These are phyloP conservation scores for Penicillium canescens DNA, from an alignment of 495 filamentous ascomycete genomes.

Conservation along the genomic window DNA sequence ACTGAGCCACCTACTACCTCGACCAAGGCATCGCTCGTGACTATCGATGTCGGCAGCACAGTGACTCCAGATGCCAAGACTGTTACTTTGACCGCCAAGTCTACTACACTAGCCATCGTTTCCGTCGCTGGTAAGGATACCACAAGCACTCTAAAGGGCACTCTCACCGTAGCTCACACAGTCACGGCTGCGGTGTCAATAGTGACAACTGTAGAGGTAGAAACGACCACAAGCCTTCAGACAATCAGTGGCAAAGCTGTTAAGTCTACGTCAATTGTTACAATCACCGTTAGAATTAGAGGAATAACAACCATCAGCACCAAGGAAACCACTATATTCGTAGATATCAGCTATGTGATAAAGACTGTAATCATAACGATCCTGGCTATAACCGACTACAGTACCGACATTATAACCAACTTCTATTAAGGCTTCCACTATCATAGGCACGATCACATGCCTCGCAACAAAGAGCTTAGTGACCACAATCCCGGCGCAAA, in stretches of 20 bases:
- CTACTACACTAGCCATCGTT: background rate
- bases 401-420: slow-evolving; percentile 2
- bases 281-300: background rate
- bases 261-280: background rate
- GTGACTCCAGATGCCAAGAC: slow-evolving; percentile 1
- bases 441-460: slow-evolving; percentile 4
- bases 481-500: slow-evolving; percentile 5
- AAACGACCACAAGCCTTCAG: background rate
- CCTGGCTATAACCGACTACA: background rate
- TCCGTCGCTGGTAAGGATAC: slow-evolving; percentile 6
- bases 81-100: background rate
- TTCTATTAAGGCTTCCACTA: background rate
- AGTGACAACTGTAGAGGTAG: background rate
- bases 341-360: background rate
- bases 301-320: slow-evolving; percentile 6
- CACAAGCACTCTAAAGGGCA: slow-evolving; percentile 6
- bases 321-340: slow-evolving; percentile 5
- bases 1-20: background rate
- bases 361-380: slow-evolving; percentile 1
- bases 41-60: slow-evolving; percentile 3
- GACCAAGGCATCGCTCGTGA: slow-evolving; percentile 4
- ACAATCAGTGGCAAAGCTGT: slow-evolving; percentile 1
- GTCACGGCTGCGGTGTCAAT: slow-evolving; percentile 1
- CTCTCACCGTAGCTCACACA: background rate
- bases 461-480: background rate